Evolutionary conservation across 2,329 filamentous ascomycete genomes (phyloP).

Genomic region (Mariannaea sp.): DNA sequence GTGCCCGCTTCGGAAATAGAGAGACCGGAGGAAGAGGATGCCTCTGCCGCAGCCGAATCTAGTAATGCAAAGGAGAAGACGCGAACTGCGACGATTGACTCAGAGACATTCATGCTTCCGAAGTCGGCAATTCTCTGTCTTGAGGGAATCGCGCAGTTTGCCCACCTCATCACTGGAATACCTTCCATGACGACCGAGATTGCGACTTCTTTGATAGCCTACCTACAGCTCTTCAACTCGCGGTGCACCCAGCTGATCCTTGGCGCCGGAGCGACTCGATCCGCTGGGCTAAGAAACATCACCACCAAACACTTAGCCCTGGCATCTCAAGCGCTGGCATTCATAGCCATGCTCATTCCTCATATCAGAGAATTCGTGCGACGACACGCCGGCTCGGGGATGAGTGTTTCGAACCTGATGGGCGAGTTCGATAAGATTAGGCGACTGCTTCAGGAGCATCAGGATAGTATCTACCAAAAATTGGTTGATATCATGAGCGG

Average conservation of each 20-base stretch:
- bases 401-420: constrained; percentile 64
- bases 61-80: constrained; percentile 66
- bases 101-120: constrained; percentile 84
- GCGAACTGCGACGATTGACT: constrained; percentile 77
- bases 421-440: constrained; percentile 89
- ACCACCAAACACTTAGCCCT: constrained; percentile 93
- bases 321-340: constrained; percentile 85
- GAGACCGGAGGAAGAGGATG: constrained; percentile 40
- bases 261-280: constrained; percentile 86
- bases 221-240: constrained; percentile 92
- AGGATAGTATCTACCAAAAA: constrained; percentile 89
- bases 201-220: constrained; percentile 77
- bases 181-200: constrained; percentile 89
- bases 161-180: constrained; percentile 81
- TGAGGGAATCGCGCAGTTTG: constrained; percentile 78
- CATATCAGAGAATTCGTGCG: constrained; percentile 91
- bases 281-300: constrained; percentile 92
- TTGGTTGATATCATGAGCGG: constrained; percentile 90
- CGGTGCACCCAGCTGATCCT: constrained; percentile 95
- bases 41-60: constrained; percentile 47
- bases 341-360: constrained; percentile 84
- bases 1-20: constrained; percentile 50
- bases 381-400: constrained; percentile 66
- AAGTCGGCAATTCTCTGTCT: constrained; percentile 82
- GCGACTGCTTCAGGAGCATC: constrained; percentile 84